Evolutionary conservation across 306 rosid genomes (phyloP).

Genomic region (Acacia melanoxylon): DNA sequence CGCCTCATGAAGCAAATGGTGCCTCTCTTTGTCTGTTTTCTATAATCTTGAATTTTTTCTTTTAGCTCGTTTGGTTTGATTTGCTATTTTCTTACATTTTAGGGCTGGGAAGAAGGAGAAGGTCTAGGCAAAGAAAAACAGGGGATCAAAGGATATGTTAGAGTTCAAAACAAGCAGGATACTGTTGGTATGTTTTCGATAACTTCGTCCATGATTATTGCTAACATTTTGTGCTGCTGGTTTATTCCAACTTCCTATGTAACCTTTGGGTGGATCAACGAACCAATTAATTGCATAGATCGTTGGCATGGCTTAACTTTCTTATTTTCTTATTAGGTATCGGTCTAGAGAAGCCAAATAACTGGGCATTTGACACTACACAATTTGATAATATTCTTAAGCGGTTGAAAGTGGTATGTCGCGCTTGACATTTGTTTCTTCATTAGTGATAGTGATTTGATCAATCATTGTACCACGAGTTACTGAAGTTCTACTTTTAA

Average conservation of each 20-base stretch:
- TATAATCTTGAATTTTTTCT: not conserved
- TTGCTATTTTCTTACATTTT: not conserved
- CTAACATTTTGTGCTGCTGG: not conserved
- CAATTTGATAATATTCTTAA: constrained; percentile 90
- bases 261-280: constrained; percentile 5
- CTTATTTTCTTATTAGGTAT: constrained; percentile 46
- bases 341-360: constrained; percentile 84
- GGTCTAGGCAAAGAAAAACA: constrained; percentile 96
- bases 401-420: constrained; percentile 87
- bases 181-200: constrained; percentile 50
- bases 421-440: constrained; percentile 7
- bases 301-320: not conserved
- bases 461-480: not conserved
- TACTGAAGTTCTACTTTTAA: not conserved
- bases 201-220: not conserved
- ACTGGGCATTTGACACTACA: constrained; percentile 94
- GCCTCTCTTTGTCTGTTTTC: not conserved
- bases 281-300: not conserved
- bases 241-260: not conserved
- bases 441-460: not conserved
- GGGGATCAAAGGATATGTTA: constrained; percentile 87
- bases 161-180: constrained; percentile 85
- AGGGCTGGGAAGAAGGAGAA: constrained; percentile 99
- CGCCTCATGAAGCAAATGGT: constrained; percentile 99
- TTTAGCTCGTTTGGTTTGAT: not conserved